phyloP scores from a whole-genome alignment of 371 early-diverging fungal genomes.

The Funneliformis caledonium region DNA sequence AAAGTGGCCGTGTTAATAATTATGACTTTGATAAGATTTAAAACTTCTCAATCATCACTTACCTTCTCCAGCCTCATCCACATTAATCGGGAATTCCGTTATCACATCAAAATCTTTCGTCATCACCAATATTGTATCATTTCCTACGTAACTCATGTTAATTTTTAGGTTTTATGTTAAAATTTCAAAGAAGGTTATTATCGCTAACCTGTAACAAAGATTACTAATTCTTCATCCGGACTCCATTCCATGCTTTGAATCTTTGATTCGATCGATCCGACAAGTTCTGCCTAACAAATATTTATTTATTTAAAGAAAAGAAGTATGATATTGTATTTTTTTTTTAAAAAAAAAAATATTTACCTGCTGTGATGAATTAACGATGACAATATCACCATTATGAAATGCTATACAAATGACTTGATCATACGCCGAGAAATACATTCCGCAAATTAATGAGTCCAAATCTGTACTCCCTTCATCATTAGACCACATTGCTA shows the following conservation, averaged over 20 bases:
- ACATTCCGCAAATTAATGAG: slow-evolving; percentile 47
- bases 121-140: slow-evolving; percentile 84
- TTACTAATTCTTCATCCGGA: slow-evolving; percentile 90
- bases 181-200: background rate
- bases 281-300: slow-evolving; percentile 56
- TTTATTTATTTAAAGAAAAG: background rate
- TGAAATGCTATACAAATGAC: slow-evolving; percentile 66
- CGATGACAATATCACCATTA: slow-evolving; percentile 74
- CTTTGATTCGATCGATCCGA: slow-evolving; percentile 84
- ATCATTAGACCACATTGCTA: background rate
- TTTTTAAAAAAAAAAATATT: slow-evolving; percentile 35
- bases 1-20: background rate
- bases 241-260: slow-evolving; percentile 86
- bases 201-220: slow-evolving; percentile 73
- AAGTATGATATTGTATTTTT: background rate
- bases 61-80: slow-evolving; percentile 74
- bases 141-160: slow-evolving; percentile 51
- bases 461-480: background rate
- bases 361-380: slow-evolving; percentile 56
- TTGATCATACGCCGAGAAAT: slow-evolving; percentile 68
- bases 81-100: slow-evolving; percentile 74
- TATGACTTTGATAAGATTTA: background rate
- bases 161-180: no score
- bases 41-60: background rate
- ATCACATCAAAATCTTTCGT: slow-evolving; percentile 92